Evolutionary conservation across 495 filamentous ascomycete species (phyloP).

Genomic region (Penicillium desertorum): DNA sequence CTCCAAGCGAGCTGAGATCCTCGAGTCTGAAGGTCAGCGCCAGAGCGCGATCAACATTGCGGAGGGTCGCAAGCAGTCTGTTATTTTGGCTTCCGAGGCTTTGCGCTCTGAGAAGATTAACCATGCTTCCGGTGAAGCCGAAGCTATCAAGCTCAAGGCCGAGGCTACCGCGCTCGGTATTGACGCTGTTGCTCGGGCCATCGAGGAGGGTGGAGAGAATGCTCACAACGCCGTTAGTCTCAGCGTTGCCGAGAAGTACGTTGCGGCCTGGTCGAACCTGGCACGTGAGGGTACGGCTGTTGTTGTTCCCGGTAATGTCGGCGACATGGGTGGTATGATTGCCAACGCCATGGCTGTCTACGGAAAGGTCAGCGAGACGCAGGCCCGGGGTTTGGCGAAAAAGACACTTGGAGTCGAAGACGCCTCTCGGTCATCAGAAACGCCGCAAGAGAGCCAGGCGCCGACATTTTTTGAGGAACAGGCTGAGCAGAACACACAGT

Average conservation of each 20-base stretch:
- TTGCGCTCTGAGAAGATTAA: slow-evolving; percentile 88
- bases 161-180: slow-evolving; percentile 85
- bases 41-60: slow-evolving; percentile 98
- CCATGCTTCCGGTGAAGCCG: slow-evolving; percentile 82
- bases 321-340: slow-evolving; percentile 97
- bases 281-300: slow-evolving; percentile 93
- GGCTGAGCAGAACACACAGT: slow-evolving; percentile 5
- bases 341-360: slow-evolving; percentile 94
- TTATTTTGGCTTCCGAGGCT: slow-evolving; percentile 95
- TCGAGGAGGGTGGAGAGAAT: slow-evolving; percentile 64
- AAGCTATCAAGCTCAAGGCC: slow-evolving; percentile 85
- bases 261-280: slow-evolving; percentile 88
- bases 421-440: neutral
- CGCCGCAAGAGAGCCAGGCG: slow-evolving; percentile 12
- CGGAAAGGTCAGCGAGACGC: slow-evolving; percentile 86
- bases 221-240: slow-evolving; percentile 83
- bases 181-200: slow-evolving; percentile 74
- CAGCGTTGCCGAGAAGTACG: slow-evolving; percentile 94
- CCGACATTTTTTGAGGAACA: slow-evolving; percentile 12
- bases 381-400: slow-evolving; percentile 66
- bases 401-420: slow-evolving; percentile 41
- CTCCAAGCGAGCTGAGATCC: slow-evolving; percentile 93
- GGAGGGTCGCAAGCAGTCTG: slow-evolving; percentile 91
- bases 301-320: slow-evolving; percentile 93
- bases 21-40: slow-evolving; percentile 92